phyloP scores from a whole-genome alignment of 495 filamentous ascomycete genomes.

The Pseudomonodictys pantanalensis region DNA sequence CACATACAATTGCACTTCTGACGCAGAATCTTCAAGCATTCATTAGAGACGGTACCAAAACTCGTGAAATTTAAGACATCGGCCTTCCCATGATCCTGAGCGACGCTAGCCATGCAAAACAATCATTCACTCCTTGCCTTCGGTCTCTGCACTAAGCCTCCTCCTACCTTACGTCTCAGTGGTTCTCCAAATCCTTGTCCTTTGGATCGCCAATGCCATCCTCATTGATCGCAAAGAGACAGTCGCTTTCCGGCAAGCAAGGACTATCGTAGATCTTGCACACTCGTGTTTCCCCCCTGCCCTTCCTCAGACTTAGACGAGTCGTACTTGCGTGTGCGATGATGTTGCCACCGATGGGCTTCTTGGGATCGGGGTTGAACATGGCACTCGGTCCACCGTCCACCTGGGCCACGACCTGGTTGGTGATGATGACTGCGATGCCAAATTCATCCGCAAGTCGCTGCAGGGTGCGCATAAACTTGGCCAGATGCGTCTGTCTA shows the following conservation, averaged over 20 bases:
- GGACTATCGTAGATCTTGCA: slow-evolving; percentile 99
- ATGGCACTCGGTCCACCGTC: slow-evolving; percentile 93
- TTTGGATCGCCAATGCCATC: slow-evolving; percentile 94
- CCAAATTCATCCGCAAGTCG: slow-evolving; percentile 96
- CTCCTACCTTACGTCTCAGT: slow-evolving; percentile 37
- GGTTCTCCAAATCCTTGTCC: slow-evolving; percentile 92
- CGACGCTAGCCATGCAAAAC: too few species aligned
- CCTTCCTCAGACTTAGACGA: slow-evolving; percentile 86
- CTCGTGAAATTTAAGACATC: too few species aligned
- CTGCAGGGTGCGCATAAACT: slow-evolving; percentile 94
- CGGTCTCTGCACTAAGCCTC: background rate
- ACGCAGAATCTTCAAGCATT: too few species aligned
- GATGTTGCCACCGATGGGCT: slow-evolving; percentile 97
- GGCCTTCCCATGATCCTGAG: too few species aligned
- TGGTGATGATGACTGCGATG: slow-evolving; percentile 97
- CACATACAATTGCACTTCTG: too few species aligned
- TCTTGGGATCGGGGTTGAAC: slow-evolving; percentile 99
- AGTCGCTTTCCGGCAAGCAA: slow-evolving; percentile 93
- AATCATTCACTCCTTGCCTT: too few species aligned
- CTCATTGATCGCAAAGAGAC: slow-evolving; percentile 93
- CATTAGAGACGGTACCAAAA: too few species aligned
- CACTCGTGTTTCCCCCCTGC: slow-evolving; percentile 87
- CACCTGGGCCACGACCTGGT: slow-evolving; percentile 97
- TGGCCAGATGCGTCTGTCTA: slow-evolving; percentile 89
- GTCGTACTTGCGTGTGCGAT: slow-evolving; percentile 97